Conservation (phyloP, 176 grass and related monocot genomes). For the Ananas comosus region DNA sequence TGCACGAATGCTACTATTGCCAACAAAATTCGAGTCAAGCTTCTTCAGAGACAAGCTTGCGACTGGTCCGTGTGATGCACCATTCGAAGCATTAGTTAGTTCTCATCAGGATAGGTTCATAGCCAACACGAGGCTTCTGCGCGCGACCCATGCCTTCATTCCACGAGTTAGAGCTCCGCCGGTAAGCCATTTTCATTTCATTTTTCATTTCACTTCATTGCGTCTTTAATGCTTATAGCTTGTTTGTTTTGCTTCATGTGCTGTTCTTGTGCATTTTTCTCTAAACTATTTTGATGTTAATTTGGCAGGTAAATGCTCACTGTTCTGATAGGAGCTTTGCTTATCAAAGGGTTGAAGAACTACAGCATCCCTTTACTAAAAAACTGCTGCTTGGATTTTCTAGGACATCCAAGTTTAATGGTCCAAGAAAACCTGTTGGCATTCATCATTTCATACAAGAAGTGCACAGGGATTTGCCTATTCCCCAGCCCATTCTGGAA, state of each 20-base stretch:
- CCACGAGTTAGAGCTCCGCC: constrained; percentile 85
- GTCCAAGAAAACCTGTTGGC: constrained; percentile 54
- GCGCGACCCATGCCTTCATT: constrained; percentile 85
- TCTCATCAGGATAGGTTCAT: constrained; percentile 79
- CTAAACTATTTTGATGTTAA: constrained; percentile 14
- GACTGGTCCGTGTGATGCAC: constrained; percentile 43
- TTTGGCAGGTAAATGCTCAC: constrained; percentile 54
- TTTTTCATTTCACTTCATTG: constrained; percentile 10
- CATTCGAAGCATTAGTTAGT: constrained; percentile 54
- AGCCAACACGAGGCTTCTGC: constrained; percentile 74
- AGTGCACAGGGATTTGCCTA: constrained; percentile 41
- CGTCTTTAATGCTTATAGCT: neutral
- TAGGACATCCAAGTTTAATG: constrained; percentile 88
- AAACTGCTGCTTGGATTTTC: constrained; percentile 94
- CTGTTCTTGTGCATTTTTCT: constrained; percentile 9
- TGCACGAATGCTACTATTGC: constrained; percentile 65
- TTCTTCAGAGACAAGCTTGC: constrained; percentile 50
- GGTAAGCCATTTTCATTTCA: constrained; percentile 53
- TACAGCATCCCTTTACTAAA: constrained; percentile 87
- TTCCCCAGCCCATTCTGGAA: constrained; percentile 54
- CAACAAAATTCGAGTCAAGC: constrained; percentile 51
- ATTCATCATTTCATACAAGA: constrained; percentile 81
- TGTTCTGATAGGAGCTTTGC: constrained; percentile 82
- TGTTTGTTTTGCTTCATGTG: constrained; percentile 14
- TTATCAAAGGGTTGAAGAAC: constrained; percentile 75